Evolutionary conservation across 2,329 filamentous ascomycete genomes (phyloP), one percentile per base, ranked within the genome.

Genomic region (Penicillium sp.): DNA sequence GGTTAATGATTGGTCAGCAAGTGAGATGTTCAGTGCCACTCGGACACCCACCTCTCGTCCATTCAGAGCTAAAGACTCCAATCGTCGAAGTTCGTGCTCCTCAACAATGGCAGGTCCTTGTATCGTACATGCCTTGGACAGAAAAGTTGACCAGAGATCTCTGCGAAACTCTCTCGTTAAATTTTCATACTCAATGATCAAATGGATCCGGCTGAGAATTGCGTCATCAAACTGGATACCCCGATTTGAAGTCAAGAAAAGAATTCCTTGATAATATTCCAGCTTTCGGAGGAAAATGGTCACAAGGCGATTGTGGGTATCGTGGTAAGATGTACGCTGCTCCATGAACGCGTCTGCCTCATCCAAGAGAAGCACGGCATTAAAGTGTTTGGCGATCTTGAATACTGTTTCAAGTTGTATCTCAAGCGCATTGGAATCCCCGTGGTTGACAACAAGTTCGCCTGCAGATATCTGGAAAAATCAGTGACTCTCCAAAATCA

Each of bases 171-270:
- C 53, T 43, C 46, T 60, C 19, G 54, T 67, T 10, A 77, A 65
- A 33, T 63, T 42, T 8, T 68, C 42, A 56, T 76, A 76, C 50
- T 68, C 60, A 2, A 75, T 50, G n/a, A 57, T 65, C 7, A 75
- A 54, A 60, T 76, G 68, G 21, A 76, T 73, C 12, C 71, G 63
- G 19, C 68, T 72, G 2, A 71, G 59, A 57, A 76, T 71, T 19
- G 69, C 72, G 27, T 73, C 67, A 56, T 78, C 74, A 61, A 78
- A 73, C 15, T 68, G 57, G 7, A 67, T 63, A 13, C 71, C 64
- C 9, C 72, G 69, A 52, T 78, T 78, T 2, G 71, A 74, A 3
- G 74, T 78, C 8, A 78, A 64, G 57, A 77, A 73, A 19, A 78
- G 65, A 17, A 77, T 69, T 25, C 76, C 76, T 33, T 68, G 40